Evolutionary conservation across 768 basidiomycete genomes (phyloP), one percentile per base, ranked within the genome.

Genomic region (Glaciozyma martinii): DNA sequence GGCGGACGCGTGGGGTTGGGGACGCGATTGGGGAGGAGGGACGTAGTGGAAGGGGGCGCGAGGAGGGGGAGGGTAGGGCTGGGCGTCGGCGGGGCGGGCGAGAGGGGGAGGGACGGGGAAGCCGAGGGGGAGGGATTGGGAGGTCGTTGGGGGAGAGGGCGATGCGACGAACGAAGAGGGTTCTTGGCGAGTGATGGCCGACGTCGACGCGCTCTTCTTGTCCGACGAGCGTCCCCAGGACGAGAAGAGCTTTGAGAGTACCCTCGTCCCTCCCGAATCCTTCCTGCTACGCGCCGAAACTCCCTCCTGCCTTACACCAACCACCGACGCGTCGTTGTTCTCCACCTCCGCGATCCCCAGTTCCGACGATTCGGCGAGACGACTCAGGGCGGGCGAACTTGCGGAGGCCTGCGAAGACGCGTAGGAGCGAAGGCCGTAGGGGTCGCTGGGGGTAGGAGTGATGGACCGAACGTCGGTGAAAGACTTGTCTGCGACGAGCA

Each of bases 221-320:
- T 65, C 67, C 4, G 30, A 25, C 12, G 59, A 46, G 37, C 57
- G 50, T 59, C 67, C 62, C 5, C 58, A 63, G 23, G 65, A 68
- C 33, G 60, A 61, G 8, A 65, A 32, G 12, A 68, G 63, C 50
- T 68, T 68, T 58, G 53, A 27, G 53, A 54, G 37, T 13, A 40
- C 37, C 37, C 37, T 40, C 12, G 37, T 40, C 37, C 37, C 37
- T 40, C 37, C 37, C 37, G 37, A 40, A 13, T 40, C 37, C 37
- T 40, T 40, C 37, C 37, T 40, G 37, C 12, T 40, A 2, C 37
- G 37, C 12, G 37, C 5, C 37, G 37, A 40, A 13, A 40, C 10
- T 40, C 5, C 37, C 12, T 40, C 37, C 37, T 40, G 37, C 37
- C 5, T 13, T 8, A 40, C 37, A 12, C 15, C 37, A 12, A 8